A percentile compares a stretch with the other conserved stretches of the same genome.
Evolutionary conservation across 441 rosid species (phyloP).

Genomic region (Gossypium schwendimanii): DNA sequence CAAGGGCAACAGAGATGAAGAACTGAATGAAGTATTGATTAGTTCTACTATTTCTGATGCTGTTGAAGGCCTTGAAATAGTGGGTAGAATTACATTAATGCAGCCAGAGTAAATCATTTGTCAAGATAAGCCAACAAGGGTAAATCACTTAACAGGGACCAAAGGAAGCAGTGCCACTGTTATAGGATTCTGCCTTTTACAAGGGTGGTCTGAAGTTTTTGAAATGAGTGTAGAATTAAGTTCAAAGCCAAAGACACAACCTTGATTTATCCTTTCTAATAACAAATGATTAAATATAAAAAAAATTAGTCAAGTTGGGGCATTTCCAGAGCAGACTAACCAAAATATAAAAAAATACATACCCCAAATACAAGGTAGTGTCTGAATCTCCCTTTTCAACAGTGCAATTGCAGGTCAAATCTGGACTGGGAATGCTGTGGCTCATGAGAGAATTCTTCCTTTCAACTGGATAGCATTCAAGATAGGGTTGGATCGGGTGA

Average conservation of each 20-base stretch:
- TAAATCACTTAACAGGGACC: not conserved
- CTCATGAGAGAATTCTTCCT: conserved; percentile 34
- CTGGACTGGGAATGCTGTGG: conserved; percentile 32
- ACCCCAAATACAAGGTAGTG: conserved; percentile 82
- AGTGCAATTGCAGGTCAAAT: conserved; percentile 28
- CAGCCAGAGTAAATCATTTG: not conserved
- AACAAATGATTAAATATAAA: not conserved
- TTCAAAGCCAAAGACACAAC: not conserved
- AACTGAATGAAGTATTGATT: not conserved
- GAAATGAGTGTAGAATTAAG: not conserved
- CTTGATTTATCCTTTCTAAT: not conserved
- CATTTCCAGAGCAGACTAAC: not conserved
- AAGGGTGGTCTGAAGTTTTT: not conserved
- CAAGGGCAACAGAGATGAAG: not conserved
- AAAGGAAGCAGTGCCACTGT: not conserved
- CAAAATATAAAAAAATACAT: conserved; percentile 13
- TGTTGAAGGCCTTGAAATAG: not conserved
- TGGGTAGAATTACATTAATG: not conserved
- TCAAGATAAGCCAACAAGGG: not conserved
- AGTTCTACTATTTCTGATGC: not conserved
- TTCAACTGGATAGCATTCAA: conserved; percentile 44
- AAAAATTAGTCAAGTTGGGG: not conserved
- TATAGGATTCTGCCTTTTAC: not conserved
- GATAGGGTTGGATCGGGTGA: conserved; percentile 37
- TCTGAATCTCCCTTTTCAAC: conserved; percentile 62